Evolutionary conservation across 495 filamentous ascomycete genomes (phyloP), one percentile per base, ranked within the genome.

Genomic region (Parathielavia hyrcaniae): DNA sequence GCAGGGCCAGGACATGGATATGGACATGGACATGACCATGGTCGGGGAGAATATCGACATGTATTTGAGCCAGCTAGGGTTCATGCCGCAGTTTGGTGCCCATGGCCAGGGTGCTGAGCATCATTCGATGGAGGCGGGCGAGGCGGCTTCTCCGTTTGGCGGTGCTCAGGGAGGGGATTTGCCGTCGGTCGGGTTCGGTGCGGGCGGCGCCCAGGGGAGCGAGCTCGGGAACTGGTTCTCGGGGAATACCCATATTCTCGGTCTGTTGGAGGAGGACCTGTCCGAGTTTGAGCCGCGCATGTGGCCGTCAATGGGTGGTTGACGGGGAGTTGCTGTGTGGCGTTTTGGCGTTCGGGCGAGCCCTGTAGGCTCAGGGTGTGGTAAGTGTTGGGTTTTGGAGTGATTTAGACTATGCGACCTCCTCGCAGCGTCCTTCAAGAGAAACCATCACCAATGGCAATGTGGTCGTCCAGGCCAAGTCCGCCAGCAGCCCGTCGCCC

Each of bases 211-310:
- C 20, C 75, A 79, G 61, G 71, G 74, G 8, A 66, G 70, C 44
- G 78, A 82, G 55, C 61, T 87, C 11, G 82, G 81, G 20, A 84
- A 83, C 59, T 88, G 84, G 85, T 88, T 84, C 60, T 84, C 81
- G 35, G 81, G 84, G 0, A 85, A 84, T 62, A 79, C 81, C 41
- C 79, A 83, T 62, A 82, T 88, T 70, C 73, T 86, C 72, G 81
- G 79, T 0, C 57, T 88, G 57, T 58, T 87, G 49, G 83, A 86
- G 60, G 81, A 82, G 60, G 83, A 85, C 64, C 48, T 83, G 53
- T 79, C 63, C 16, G 64, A 58, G 16, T 66, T 84, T 41, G 77
- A 80, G 57, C 71, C 76, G 13, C 65, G 61, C 11, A 59, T 46
- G 12, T 72, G 71, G 71, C 50, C 66, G 11, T 69, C 38, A 11